phyloP scores from a whole-genome alignment of 2,329 filamentous ascomycete species.

The Xylariomycetidae sp. region DNA sequence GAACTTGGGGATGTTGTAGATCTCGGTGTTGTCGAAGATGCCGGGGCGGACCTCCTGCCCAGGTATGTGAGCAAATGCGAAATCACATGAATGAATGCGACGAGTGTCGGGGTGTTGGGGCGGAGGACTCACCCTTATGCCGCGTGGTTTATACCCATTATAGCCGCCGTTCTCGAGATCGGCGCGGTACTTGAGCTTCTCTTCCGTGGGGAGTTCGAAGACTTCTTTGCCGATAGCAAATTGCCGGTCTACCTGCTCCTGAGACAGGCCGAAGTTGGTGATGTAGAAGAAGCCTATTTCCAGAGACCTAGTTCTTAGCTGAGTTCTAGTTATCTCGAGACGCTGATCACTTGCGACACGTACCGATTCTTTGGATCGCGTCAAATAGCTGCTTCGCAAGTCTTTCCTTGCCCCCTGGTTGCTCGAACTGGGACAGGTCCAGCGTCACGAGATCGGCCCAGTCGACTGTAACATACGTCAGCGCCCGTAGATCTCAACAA shows the following conservation, averaged over 20 bases:
- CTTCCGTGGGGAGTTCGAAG: conserved; percentile 50
- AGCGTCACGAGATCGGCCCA: conserved; percentile 57
- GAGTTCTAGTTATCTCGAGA: background rate
- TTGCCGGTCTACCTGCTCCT: conserved; percentile 56
- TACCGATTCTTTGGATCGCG: conserved; percentile 42
- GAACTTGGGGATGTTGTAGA: conserved; percentile 38
- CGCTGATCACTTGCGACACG: background rate
- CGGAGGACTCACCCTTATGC: conserved; percentile 24
- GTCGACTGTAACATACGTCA: conserved; percentile 24
- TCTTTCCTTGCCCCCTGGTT: conserved; percentile 48
- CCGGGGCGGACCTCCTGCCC: conserved; percentile 26
- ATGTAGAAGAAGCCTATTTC: conserved; percentile 60
- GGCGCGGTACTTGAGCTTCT: conserved; percentile 54
- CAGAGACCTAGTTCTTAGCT: no score
- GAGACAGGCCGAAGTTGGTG: conserved; percentile 56
- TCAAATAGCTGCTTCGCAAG: conserved; percentile 51
- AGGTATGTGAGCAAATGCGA: background rate
- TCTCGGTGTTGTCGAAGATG: conserved; percentile 33
- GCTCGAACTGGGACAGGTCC: conserved; percentile 49
- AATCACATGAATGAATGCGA: background rate
- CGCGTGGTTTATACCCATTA: conserved; percentile 50
- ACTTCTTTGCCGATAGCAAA: conserved; percentile 58
- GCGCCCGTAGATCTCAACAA: no score
- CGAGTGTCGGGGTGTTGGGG: background rate
- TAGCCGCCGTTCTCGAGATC: conserved; percentile 49